Evolutionary conservation across 495 filamentous ascomycete species (phyloP), one percentile per base, ranked within the genome.

Genomic region (Penicillium odoratum): DNA sequence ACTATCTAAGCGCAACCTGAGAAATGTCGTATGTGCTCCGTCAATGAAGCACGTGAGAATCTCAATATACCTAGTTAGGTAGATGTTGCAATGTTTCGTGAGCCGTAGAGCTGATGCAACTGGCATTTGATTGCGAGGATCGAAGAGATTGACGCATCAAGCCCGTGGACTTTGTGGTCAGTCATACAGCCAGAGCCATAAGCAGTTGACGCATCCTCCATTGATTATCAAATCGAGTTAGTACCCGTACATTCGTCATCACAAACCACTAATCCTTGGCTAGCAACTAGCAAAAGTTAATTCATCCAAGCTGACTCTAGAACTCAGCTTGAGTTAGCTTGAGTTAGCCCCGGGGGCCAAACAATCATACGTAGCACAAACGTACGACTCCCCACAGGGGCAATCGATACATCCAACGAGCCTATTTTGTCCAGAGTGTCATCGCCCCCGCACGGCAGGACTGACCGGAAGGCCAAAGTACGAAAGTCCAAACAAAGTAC

Each of bases 391-490:
- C 1, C 3, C 9, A 25, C 13, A 34, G 48, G 29, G 21, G 30
- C 48, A 25, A 38, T 18, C 25, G 48, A 51, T 30, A 13, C 13
- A 26, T 51, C 29, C 26, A 29, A 42, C 51, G 36, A 53, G 51
- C 13, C 36, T 44, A 53, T n/a, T 29, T 44, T 30, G 36, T 13
- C 51, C 50, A 52, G 33, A 52, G 42, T 52, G 31, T 34, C 38
- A 33, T 28, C 51, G 26, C 38, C 51, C 51, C 51, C 51, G 51
- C 51, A 53, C 51, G 13, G 36, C 11, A 30, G 16, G 36, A 11
- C 30, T 28, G 47, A 31, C 43, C 51, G 34, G 30, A 21, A n/a
- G 34, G 36, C 18, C 25, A 53, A 53, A 53, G 51, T 53, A 53
- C 51, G 38, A 30, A 53, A 53, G 13, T 53, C 25, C 36, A 18